phyloP scores from a whole-genome alignment of 495 filamentous ascomycete species.

The Penicillium arizonense region DNA sequence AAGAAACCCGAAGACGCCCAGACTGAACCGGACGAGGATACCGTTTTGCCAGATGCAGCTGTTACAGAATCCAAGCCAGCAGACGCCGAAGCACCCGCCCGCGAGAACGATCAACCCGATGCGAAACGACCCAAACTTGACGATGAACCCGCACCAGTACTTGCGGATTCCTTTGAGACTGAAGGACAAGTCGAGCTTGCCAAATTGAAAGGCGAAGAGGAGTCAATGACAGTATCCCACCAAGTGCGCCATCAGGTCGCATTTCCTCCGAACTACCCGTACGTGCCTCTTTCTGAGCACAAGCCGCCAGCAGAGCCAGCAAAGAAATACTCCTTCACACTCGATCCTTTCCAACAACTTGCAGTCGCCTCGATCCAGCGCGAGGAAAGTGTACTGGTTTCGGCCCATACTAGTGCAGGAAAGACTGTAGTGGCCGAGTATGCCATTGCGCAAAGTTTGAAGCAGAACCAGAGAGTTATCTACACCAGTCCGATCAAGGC shows the following conservation, averaged over 20 bases:
- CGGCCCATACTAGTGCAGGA: conserved; percentile 94
- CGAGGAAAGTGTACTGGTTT: conserved; percentile 93
- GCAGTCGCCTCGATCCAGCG: conserved; percentile 91
- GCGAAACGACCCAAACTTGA: conserved; percentile 76
- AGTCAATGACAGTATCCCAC: conserved; percentile 86
- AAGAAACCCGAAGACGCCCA: conserved; percentile 48
- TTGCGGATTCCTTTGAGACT: conserved; percentile 95
- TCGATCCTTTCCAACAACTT: conserved; percentile 95
- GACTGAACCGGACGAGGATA: conserved; percentile 51
- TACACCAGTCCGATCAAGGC: conserved; percentile 99
- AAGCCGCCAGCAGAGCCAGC: conserved; percentile 82
- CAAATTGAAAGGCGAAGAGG: conserved; percentile 81
- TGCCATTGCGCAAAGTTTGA: conserved; percentile 95
- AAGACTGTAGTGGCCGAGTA: conserved; percentile 99
- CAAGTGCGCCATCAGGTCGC: conserved; percentile 98
- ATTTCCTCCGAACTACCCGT: conserved; percentile 88
- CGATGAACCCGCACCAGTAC: conserved; percentile 71
- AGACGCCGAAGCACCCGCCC: conserved; percentile 17
- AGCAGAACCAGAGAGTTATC: conserved; percentile 95
- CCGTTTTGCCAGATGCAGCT: conserved; percentile 32
- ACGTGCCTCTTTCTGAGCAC: conserved; percentile 89
- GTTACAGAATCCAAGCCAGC: conserved; percentile 20
- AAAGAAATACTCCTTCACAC: conserved; percentile 77
- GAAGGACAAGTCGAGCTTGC: conserved; percentile 66
- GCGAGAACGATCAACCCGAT: conserved; percentile 48